Percentiles rank a stretch among this genome's conserved stretches.
These are phyloP conservation scores for Tulasnella sp. DNA, from an alignment of 768 basidiomycete species.

Conservation along the genomic window DNA sequence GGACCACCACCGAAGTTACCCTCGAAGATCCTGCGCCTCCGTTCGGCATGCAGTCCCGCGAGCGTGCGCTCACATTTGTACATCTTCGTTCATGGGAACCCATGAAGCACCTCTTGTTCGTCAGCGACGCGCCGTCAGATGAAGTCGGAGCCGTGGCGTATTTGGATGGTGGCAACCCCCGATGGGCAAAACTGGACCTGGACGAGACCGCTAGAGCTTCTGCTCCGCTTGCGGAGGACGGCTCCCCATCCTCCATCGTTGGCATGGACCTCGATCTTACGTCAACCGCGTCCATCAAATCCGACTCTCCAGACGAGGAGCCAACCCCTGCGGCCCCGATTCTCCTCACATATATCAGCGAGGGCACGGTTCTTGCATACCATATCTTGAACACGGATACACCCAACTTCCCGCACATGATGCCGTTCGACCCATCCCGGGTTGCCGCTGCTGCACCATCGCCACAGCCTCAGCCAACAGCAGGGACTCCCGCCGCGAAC, in stretches of 20 bases:
- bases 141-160: conserved; percentile 17
- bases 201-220: conserved; percentile 21
- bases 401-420: conserved; percentile 18
- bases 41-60: conserved; percentile 19
- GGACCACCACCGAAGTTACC: conserved; percentile 10
- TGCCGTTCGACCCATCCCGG: not conserved
- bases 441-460: not conserved
- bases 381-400: conserved; percentile 18
- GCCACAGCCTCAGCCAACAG: not conserved
- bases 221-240: conserved; percentile 20
- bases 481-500: not conserved
- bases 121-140: conserved; percentile 20
- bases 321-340: conserved; percentile 21
- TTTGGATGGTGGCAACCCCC: not conserved
- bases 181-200: conserved; percentile 20
- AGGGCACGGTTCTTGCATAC: conserved; percentile 19
- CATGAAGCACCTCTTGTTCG: conserved; percentile 21
- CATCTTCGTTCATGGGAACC: conserved; percentile 20
- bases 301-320: conserved; percentile 15
- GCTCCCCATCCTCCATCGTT: conserved; percentile 7
- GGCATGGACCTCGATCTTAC: conserved; percentile 22
- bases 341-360: conserved; percentile 19
- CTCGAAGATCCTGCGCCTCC: conserved; percentile 20
- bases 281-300: conserved; percentile 15
- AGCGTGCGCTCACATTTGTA: conserved; percentile 6